Conservation (phyloP, 768 basidiomycete species). For the Neoboletus brunneissimus region DNA sequence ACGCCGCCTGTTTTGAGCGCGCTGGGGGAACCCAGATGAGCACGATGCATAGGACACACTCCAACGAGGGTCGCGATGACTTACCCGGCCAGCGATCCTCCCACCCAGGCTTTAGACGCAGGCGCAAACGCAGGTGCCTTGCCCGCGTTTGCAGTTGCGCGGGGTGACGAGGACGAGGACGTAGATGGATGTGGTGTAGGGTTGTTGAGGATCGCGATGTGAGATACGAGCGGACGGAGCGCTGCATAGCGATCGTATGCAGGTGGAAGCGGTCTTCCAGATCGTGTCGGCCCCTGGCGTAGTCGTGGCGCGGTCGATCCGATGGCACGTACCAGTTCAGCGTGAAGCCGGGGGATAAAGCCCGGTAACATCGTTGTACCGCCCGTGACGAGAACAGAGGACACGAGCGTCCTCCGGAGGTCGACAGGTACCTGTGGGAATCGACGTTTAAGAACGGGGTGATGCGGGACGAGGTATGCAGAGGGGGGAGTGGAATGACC, state of each 20-base stretch:
- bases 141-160: slow-evolving; percentile 64
- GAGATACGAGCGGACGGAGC: slow-evolving; percentile 66
- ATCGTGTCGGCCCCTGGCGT: slow-evolving; percentile 35
- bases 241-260: slow-evolving; percentile 72
- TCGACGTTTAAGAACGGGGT: background rate
- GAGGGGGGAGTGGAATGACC: slow-evolving; percentile 33
- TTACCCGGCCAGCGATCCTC: slow-evolving; percentile 89
- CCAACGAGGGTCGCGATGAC: slow-evolving; percentile 24
- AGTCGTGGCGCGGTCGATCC: slow-evolving; percentile 36
- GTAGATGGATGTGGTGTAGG: slow-evolving; percentile 57
- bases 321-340: slow-evolving; percentile 67
- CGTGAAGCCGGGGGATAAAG: slow-evolving; percentile 85
- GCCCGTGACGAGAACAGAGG: slow-evolving; percentile 82
- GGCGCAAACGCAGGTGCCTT: slow-evolving; percentile 87
- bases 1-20: slow-evolving; percentile 83
- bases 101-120: slow-evolving; percentile 84
- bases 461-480: background rate
- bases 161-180: slow-evolving; percentile 36
- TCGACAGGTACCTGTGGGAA: slow-evolving; percentile 78
- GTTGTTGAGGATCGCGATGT: slow-evolving; percentile 84
- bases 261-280: slow-evolving; percentile 42
- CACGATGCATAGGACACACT: background rate
- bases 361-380: slow-evolving; percentile 92
- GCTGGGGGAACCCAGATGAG: slow-evolving; percentile 42
- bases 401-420: slow-evolving; percentile 78